Evolutionary conservation across 2,329 filamentous ascomycete species (phyloP), one percentile per base, ranked within the genome.

Genomic region (Ceratocystiopsis sp.): DNA sequence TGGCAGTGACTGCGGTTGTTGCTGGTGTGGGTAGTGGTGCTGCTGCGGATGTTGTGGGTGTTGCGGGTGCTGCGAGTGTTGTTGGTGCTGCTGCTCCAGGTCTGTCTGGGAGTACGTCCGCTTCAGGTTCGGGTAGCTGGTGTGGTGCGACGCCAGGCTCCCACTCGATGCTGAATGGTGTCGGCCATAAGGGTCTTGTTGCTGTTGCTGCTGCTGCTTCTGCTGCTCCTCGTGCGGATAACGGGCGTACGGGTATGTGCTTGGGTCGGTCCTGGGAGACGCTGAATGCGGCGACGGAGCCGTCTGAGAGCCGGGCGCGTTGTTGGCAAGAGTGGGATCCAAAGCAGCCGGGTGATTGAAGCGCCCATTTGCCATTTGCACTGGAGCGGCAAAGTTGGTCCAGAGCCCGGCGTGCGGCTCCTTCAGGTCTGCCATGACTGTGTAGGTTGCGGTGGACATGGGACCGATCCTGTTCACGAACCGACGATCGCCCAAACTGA

Each of bases 361-460:
- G 49, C 71, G 67, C 38, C 57, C 55, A 50, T 60, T 62, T 43
- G 68, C 59, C 56, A 75, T 62, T 51, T 71, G 69, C 48, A 73
- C 65, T 45, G 68, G 65, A 48, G 62, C 63, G 49, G 64, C 66
- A 59, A 76, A 76, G 61, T 64, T 71, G 52, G 69, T 63, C 72
- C 72, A 76, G 52, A 76, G 59, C 58, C 64, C 63, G 74, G 71
- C 56, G 66, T 60, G 25, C 55, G 69, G 61, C 60, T 76, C 72
- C 66, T 74, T 74, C 63, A 76, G 58, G 58, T 75, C 72, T 68
- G 72, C 69, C 72, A 76, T 75, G 56, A 68, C 67, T 63, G 71
- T 68, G 59, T 75, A 73, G 51, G 70, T 71, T 59, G 69, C 69
- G 63, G 70, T 71, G 65, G 71, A 73, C 69, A 75, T 75, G 67